phyloP scores from a whole-genome alignment of 2,329 filamentous ascomycete genomes.

The Cordyceps sp. region DNA sequence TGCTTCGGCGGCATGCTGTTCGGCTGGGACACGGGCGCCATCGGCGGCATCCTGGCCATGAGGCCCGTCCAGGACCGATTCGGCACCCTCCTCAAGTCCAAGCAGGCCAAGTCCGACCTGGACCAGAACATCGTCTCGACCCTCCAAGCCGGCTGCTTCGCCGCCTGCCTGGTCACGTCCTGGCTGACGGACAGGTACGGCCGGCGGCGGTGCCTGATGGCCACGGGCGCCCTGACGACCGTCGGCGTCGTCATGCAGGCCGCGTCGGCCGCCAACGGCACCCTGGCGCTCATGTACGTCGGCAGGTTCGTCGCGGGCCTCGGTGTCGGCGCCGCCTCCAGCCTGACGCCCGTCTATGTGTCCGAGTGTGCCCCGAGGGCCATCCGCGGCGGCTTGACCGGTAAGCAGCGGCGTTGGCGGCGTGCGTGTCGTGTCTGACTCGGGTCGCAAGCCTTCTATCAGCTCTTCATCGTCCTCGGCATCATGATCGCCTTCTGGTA shows the following conservation, averaged over 20 bases:
- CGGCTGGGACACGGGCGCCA: constrained; percentile 43
- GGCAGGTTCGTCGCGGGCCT: constrained; percentile 38
- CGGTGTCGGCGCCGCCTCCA: constrained; percentile 32
- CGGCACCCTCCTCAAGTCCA: constrained; percentile 13
- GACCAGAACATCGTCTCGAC: constrained; percentile 55
- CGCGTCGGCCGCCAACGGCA: constrained; percentile 32
- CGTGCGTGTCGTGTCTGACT: not conserved
- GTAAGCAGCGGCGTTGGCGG: no score
- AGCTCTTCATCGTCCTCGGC: constrained; percentile 29
- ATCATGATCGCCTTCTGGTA: constrained; percentile 26
- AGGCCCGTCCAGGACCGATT: constrained; percentile 32
- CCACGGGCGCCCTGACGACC: constrained; percentile 37
- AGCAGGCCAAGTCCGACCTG: constrained; percentile 28
- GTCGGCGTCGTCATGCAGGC: constrained; percentile 49
- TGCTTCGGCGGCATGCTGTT: constrained; percentile 49
- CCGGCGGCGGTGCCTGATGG: constrained; percentile 35
- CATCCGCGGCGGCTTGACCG: constrained; percentile 31
- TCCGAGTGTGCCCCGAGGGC: constrained; percentile 32
- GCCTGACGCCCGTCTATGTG: constrained; percentile 25
- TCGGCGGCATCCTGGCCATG: constrained; percentile 49
- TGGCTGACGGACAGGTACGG: constrained; percentile 38
- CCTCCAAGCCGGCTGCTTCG: constrained; percentile 52
- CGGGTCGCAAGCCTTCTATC: constrained; percentile 22
- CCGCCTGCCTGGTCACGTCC: constrained; percentile 40
- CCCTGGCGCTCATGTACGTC: constrained; percentile 46